These are phyloP conservation scores for Usnea hakonensis DNA, from an alignment of 495 filamentous ascomycete genomes.

Conservation along the genomic window DNA sequence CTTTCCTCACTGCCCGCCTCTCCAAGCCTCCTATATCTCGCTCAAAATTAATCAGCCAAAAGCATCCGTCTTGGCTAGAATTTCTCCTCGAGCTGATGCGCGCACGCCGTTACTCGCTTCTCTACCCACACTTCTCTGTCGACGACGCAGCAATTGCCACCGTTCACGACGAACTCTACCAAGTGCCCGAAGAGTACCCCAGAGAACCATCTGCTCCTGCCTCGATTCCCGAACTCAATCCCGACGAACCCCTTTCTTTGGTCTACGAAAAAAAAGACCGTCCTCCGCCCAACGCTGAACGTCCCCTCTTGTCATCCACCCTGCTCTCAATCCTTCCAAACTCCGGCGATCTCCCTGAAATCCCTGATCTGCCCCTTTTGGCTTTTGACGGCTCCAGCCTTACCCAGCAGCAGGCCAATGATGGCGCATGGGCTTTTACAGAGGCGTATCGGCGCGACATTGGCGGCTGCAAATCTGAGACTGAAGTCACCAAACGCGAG, in stretches of 20 bases:
- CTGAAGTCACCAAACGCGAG: conserved; percentile 9
- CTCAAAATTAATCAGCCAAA: conserved; percentile 43
- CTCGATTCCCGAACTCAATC: conserved; percentile 13
- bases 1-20: conserved; percentile 56
- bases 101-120: conserved; percentile 61
- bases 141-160: conserved; percentile 46
- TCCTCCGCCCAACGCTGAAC: conserved; percentile 17
- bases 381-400: conserved; percentile 32
- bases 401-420: conserved; percentile 11
- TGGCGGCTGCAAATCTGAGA: conserved; percentile 29
- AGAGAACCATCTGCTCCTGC: conserved; percentile 1
- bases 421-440: conserved; percentile 28
- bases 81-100: conserved; percentile 64
- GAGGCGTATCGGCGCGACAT: conserved; percentile 32
- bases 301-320: conserved; percentile 12
- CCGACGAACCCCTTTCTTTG: conserved; percentile 15
- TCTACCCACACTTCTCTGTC: conserved; percentile 58
- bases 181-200: conserved; percentile 58
- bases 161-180: conserved; percentile 65
- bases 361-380: conserved; percentile 31
- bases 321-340: conserved; percentile 22
- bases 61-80: conserved; percentile 70
- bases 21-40: conserved; percentile 24
- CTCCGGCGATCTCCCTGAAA: conserved; percentile 29
- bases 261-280: conserved; percentile 5